Evolutionary conservation across 805 yeast species (phyloP), one percentile per base, ranked within the genome.

Genomic region (Maudiozyma pseudohumilis): DNA sequence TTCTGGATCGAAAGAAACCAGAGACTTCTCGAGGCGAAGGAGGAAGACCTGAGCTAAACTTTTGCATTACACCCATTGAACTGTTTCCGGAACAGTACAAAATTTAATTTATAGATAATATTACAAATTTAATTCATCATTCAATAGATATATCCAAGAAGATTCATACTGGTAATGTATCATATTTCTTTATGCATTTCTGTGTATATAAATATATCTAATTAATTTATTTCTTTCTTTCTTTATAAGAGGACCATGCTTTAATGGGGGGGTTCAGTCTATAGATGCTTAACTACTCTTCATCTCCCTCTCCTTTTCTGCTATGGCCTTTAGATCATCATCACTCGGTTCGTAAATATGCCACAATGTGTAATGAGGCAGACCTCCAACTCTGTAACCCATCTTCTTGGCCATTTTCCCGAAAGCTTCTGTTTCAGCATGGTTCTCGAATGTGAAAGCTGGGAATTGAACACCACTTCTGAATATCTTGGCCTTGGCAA

Each of bases 281-380:
- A 28, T 15, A 28, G 17, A n/a, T 15, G 11, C 15, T 11, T 12
- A 28, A 16, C 15, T 29, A 29, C 13, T 12, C 32, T 24, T 31
- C 41, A 40, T 50, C 56, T 42, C 76, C 47, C 87, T 67, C 59
- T 82, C 94, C 57, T 74, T 65, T 47, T 66, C 68, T 2, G 85
- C 80, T 38, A 83, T 81, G 48, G 77, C 75, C 47, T 69, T 66
- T 46, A 83, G 64, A 61, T 83, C 94, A 52, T 83, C 89, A 57
- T 80, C 88, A 62, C 88, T 80, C 12, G 94, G 94, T 53, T 83
- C 94, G 56, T 80, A 83, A 34, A 86, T 81, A 59, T 85, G 95
- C 95, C 95, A 85, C 30, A 85, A 66, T 0, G 88, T 83, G 59
- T 85, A 86, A 61, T 86, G 88, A 4, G 95, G 95, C 45, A 86